A percentile compares a stretch with the other conserved stretches of the same genome.
Evolutionary conservation across 2,329 filamentous ascomycete species (phyloP).

Genomic region (Sporothrix pseudoabietina): DNA sequence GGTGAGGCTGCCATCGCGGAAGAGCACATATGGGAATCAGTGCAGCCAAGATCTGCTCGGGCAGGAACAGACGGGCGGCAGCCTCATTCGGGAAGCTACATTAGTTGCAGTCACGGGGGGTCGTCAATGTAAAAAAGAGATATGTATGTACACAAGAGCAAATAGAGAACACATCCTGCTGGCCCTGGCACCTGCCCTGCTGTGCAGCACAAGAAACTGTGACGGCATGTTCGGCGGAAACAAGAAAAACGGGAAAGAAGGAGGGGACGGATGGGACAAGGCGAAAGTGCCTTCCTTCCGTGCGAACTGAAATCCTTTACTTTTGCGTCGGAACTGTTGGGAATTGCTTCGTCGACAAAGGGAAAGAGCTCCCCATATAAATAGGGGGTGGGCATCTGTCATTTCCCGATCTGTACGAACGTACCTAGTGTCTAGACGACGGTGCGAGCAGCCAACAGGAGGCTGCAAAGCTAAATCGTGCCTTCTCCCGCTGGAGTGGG

Average conservation of each 20-base stretch:
- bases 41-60: not conserved
- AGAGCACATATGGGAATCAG: not conserved
- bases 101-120: slow-evolving; percentile 1
- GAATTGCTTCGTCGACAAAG: not conserved
- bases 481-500: slow-evolving; percentile 4
- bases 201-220: not conserved
- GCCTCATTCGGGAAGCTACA: slow-evolving; percentile 14
- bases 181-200: not conserved
- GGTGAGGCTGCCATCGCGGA: not conserved
- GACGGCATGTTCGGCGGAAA: not conserved
- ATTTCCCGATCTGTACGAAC: not conserved
- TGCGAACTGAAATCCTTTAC: not conserved
- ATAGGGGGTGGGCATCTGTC: slow-evolving; percentile 4
- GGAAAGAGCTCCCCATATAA: not conserved
- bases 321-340: not conserved
- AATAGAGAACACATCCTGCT: not conserved
- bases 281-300: not conserved
- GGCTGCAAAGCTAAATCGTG: slow-evolving; percentile 5
- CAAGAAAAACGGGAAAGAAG: slow-evolving; percentile 2
- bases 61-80: not conserved
- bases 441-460: slow-evolving; percentile 10
- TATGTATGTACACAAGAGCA: not conserved
- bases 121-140: slow-evolving; percentile 6
- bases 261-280: not conserved
- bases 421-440: not conserved